Conservation (phyloP, 176 grass and related monocot genomes). For the Neostapfia colusana region DNA sequence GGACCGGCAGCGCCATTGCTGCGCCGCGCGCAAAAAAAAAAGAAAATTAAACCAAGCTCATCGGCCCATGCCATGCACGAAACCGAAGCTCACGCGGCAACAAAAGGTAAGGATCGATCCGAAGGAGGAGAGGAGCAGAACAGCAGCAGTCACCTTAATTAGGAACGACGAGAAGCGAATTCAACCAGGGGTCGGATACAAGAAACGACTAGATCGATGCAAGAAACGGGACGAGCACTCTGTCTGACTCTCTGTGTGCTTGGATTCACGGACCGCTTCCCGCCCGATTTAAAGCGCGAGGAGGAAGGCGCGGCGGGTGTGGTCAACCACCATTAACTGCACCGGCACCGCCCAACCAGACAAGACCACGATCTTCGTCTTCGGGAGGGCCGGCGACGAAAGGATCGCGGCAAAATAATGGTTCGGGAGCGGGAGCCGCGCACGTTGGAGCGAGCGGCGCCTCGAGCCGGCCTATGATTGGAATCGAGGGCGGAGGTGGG, state of each 20-base stretch:
- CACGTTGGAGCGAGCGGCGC: slow-evolving; percentile 37
- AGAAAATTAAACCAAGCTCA: background rate
- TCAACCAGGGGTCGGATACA: background rate
- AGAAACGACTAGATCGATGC: background rate
- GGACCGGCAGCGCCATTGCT: slow-evolving; percentile 21
- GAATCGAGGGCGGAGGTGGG: background rate
- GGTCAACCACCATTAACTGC: slow-evolving; percentile 51
- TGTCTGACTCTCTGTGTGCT: background rate
- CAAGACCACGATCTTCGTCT: slow-evolving; percentile 2
- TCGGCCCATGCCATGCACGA: background rate
- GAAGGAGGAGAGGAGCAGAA: no score
- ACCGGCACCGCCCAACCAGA: slow-evolving; percentile 36
- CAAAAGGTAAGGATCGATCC: background rate
- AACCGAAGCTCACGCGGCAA: background rate
- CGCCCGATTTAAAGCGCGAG: slow-evolving; percentile 41
- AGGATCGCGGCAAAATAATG: background rate
- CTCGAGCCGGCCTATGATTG: slow-evolving; percentile 53
- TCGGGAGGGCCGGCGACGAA: background rate
- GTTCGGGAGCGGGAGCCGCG: slow-evolving; percentile 1
- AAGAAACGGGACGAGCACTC: background rate
- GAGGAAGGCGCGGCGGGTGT: background rate
- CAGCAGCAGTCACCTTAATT: background rate
- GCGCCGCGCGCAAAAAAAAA: background rate
- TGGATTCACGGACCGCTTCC: slow-evolving; percentile 12
- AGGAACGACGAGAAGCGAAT: background rate